Conservation (phyloP, 805 yeast genomes). For the Metschnikowia reukaufii region DNA sequence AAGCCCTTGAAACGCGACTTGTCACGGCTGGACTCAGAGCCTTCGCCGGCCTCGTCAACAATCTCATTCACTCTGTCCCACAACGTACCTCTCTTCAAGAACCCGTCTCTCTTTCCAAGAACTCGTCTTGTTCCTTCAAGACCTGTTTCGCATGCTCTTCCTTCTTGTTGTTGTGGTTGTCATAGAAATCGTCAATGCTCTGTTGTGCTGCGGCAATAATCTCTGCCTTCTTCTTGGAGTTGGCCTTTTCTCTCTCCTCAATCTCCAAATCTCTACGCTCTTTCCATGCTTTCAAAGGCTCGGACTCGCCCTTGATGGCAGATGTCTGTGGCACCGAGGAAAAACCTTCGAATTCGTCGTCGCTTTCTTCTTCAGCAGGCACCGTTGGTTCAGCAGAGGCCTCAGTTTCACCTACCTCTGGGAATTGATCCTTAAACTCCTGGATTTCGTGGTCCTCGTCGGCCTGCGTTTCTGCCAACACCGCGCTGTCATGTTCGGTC, state of each 20-base stretch:
- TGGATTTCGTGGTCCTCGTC: slow-evolving; percentile 44
- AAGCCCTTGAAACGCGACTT: slow-evolving; percentile 69
- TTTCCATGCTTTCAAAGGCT: slow-evolving; percentile 67
- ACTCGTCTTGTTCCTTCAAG: slow-evolving; percentile 66
- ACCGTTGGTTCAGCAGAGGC: slow-evolving; percentile 12
- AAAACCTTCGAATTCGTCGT: slow-evolving; percentile 43
- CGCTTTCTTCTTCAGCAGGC: slow-evolving; percentile 29
- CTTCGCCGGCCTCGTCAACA: slow-evolving; percentile 45
- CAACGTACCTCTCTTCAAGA: slow-evolving; percentile 43
- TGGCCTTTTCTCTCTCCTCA: slow-evolving; percentile 72
- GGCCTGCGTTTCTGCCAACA: slow-evolving; percentile 38
- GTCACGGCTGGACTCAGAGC: slow-evolving; percentile 52
- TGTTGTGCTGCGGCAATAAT: slow-evolving; percentile 74
- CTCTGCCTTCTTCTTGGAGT: slow-evolving; percentile 60
- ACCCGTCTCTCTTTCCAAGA: slow-evolving; percentile 73
- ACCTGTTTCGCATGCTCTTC: slow-evolving; percentile 66
- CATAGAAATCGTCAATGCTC: slow-evolving; percentile 89
- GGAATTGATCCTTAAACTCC: slow-evolving; percentile 65
- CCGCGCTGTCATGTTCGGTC: slow-evolving; percentile 58
- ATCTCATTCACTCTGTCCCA: slow-evolving; percentile 63
- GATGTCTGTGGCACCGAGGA: slow-evolving; percentile 18
- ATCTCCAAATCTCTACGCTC: slow-evolving; percentile 78
- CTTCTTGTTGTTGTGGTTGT: slow-evolving; percentile 81
- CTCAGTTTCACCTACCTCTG: slow-evolving; percentile 48
- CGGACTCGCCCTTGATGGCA: slow-evolving; percentile 46